Percentiles rank a stretch among this genome's conserved stretches.
These are phyloP conservation scores for Suillus alpinus DNA, from an alignment of 768 basidiomycete genomes.

Conservation along the genomic window DNA sequence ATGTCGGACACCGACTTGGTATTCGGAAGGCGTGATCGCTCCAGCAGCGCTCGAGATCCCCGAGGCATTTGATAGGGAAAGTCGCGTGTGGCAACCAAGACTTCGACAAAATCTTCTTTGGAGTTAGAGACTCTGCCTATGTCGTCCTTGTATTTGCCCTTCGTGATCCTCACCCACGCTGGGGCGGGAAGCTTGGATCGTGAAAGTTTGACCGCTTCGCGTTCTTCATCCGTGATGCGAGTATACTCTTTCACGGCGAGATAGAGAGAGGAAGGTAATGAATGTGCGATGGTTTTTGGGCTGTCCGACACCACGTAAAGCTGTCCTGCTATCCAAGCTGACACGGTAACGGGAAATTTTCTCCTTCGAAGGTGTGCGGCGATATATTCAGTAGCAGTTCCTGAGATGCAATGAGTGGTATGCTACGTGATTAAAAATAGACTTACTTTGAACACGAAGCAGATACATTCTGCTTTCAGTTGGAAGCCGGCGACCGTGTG, in stretches of 20 bases:
- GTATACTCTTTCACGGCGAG: neutral
- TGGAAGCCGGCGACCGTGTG: neutral
- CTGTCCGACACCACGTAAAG: neutral
- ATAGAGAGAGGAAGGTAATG: neutral
- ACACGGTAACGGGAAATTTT: neutral
- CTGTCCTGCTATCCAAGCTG: neutral
- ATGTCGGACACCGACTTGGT: neutral
- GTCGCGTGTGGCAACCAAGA: neutral
- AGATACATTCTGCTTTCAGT: neutral
- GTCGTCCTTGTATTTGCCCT: neutral
- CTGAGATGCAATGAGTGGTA: neutral
- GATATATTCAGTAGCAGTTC: neutral
- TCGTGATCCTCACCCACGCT: neutral
- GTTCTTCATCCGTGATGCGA: neutral
- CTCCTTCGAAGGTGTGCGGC: neutral
- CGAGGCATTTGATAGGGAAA: neutral
- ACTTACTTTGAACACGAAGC: neutral
- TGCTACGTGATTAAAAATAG: neutral
- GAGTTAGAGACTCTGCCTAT: neutral
- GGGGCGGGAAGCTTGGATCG: neutral
- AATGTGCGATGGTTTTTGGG: neutral
- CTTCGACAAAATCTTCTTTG: neutral
- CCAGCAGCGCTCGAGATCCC: neutral
- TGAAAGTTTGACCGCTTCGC: neutral
- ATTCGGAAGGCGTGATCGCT: neutral